Conservation (phyloP, 2,329 filamentous ascomycete species). For the Fusarium stilboides region DNA sequence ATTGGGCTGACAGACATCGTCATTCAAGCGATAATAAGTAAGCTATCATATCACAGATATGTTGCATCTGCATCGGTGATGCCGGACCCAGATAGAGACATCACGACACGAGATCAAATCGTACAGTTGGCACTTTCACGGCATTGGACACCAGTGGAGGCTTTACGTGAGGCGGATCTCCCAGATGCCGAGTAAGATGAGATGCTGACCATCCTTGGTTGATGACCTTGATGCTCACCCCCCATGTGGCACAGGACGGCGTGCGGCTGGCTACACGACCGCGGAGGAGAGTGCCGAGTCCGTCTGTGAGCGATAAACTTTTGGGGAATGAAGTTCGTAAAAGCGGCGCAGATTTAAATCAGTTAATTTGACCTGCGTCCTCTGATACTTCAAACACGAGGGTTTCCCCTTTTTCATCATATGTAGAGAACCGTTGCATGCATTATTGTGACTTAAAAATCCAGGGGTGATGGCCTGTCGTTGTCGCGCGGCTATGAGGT, state of each 20-base stretch:
- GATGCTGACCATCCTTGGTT: conserved; percentile 36
- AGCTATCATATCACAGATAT: conserved; percentile 4
- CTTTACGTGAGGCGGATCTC: conserved; percentile 33
- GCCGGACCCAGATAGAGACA: conserved; percentile 4
- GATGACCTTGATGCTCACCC: conserved; percentile 35
- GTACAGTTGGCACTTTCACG: conserved; percentile 3
- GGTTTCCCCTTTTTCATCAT: conserved; percentile 31
- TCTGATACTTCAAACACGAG: conserved; percentile 35
- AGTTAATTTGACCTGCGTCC: conserved; percentile 22
- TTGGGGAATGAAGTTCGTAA: background rate
- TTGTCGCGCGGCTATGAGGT: conserved; percentile 51
- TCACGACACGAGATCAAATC: conserved; percentile 16
- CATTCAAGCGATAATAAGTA: background rate
- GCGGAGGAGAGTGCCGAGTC: conserved; percentile 7
- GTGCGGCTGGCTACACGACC: conserved; percentile 20
- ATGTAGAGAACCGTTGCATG: conserved; percentile 33
- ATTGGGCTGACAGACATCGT: conserved; percentile 13
- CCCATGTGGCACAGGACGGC: conserved; percentile 29
- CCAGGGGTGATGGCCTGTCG: conserved; percentile 31
- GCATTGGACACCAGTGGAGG: conserved; percentile 17
- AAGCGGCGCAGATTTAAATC: conserved; percentile 26
- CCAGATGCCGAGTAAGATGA: conserved; percentile 31
- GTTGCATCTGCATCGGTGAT: conserved; percentile 23
- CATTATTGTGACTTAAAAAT: conserved; percentile 17
- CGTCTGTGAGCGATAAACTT: conserved; percentile 12